phyloP scores from a whole-genome alignment of 352 stramenopile genomes.

The Sclerospora graminicola region DNA sequence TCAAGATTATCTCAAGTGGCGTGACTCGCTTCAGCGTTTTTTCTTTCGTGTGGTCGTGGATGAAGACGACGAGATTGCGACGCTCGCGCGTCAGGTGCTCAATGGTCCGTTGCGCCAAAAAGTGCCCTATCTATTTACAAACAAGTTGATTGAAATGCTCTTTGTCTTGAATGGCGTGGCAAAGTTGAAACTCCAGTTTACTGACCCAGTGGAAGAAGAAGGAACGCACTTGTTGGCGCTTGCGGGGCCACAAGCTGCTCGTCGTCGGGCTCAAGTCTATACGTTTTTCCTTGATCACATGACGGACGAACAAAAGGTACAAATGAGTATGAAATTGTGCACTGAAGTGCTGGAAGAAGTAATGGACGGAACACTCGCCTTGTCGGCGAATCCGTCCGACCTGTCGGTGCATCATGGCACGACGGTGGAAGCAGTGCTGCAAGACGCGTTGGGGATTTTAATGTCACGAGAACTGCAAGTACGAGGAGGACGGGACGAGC shows the following conservation, averaged over 20 bases:
- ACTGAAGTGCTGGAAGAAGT: slow-evolving; percentile 90
- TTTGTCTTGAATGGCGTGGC: slow-evolving; percentile 92
- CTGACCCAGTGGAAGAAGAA: slow-evolving; percentile 53
- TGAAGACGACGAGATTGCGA: slow-evolving; percentile 86
- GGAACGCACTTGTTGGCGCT: slow-evolving; percentile 53
- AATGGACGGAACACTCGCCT: slow-evolving; percentile 59
- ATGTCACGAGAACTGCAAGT: slow-evolving; percentile 85
- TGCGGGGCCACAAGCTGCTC: slow-evolving; percentile 39
- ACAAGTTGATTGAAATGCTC: slow-evolving; percentile 95
- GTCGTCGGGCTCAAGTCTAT: slow-evolving; percentile 87
- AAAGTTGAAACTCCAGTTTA: slow-evolving; percentile 45
- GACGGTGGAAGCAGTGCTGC: slow-evolving; percentile 85
- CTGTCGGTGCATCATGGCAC: no score
- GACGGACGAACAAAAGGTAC: slow-evolving; percentile 93
- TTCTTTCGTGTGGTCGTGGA: slow-evolving; percentile 93
- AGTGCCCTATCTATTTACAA: slow-evolving; percentile 90
- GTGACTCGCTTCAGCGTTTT: slow-evolving; percentile 91
- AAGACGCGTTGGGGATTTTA: slow-evolving; percentile 81
- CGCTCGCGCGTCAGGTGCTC: slow-evolving; percentile 90
- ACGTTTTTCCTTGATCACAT: slow-evolving; percentile 91
- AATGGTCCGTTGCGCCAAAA: slow-evolving; percentile 87
- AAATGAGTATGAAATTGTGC: slow-evolving; percentile 91
- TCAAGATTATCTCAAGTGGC: slow-evolving; percentile 98
- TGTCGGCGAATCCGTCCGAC: slow-evolving; percentile 64
- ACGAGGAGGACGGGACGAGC: slow-evolving; percentile 10